These are phyloP conservation scores for Cutaneotrichosporon sp. DNA, from an alignment of 1,284 basidiomycete genomes.

Conservation along the genomic window DNA sequence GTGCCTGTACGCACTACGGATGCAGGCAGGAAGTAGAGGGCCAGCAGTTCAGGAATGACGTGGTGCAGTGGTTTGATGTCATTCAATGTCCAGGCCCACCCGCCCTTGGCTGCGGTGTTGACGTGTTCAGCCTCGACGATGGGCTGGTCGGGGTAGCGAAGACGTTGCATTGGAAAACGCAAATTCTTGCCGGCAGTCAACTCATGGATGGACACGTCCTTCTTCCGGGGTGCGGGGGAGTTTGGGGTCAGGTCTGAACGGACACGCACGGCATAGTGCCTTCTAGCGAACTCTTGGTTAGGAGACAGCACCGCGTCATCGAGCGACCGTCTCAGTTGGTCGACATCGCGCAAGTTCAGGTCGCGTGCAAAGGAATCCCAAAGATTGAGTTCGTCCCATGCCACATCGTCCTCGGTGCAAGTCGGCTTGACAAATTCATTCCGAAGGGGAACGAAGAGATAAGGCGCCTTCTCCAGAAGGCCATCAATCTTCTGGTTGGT, in stretches of 20 bases:
- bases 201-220: background rate
- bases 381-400: slow-evolving; percentile 37
- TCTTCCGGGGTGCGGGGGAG: slow-evolving; percentile 20
- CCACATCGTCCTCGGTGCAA: slow-evolving; percentile 25
- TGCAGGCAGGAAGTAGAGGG: slow-evolving; percentile 32
- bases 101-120: slow-evolving; percentile 26
- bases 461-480: slow-evolving; percentile 23
- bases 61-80: background rate
- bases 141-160: slow-evolving; percentile 23
- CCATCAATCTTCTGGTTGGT: slow-evolving; percentile 31
- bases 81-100: slow-evolving; percentile 22
- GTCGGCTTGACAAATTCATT: slow-evolving; percentile 5
- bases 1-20: slow-evolving; percentile 31
- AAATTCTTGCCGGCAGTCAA: background rate
- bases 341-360: slow-evolving; percentile 21
- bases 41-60: slow-evolving; percentile 30
- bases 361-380: slow-evolving; percentile 15
- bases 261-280: slow-evolving; percentile 27
- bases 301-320: slow-evolving; percentile 31
- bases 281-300: slow-evolving; percentile 29
- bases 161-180: background rate
- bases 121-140: slow-evolving; percentile 30
- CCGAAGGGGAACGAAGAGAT: slow-evolving; percentile 36
- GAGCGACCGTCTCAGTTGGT: slow-evolving; percentile 21
- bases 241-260: slow-evolving; percentile 32